Conservation (phyloP, 164 flowering plant species). For the Akebia trifoliata region DNA sequence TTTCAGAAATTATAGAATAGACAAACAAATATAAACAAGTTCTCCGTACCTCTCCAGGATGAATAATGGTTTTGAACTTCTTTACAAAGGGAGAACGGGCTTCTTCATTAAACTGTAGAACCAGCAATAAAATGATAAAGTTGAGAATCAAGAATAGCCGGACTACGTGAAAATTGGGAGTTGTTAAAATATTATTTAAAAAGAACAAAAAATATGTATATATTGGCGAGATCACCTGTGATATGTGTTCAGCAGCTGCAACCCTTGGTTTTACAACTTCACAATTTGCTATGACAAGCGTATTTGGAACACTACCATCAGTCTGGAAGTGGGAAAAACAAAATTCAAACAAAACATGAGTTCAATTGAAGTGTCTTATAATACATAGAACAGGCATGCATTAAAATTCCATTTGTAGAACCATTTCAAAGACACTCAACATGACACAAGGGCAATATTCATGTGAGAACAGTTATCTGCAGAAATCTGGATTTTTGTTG, state of each 20-base stretch:
- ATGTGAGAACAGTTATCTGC: too few relatives aligned
- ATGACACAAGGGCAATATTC: too few relatives aligned
- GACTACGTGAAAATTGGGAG: not conserved
- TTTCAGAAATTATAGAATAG: not conserved
- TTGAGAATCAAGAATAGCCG: too few relatives aligned
- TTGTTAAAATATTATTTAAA: not conserved
- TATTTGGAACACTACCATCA: slow-evolving; percentile 96
- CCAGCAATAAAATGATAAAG: not conserved
- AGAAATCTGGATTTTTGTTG: too few relatives aligned
- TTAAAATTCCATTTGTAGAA: not conserved
- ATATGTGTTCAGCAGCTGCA: slow-evolving; percentile 96
- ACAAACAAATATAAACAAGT: not conserved
- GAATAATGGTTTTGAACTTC: slow-evolving; percentile 92
- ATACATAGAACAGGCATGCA: not conserved
- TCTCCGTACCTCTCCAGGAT: slow-evolving; percentile 83
- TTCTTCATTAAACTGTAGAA: slow-evolving; percentile 87
- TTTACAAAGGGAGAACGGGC: slow-evolving; percentile 91
- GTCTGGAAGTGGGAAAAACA: slow-evolving; percentile 53
- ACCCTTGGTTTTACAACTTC: slow-evolving; percentile 95
- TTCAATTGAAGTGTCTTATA: not conserved
- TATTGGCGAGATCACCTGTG: slow-evolving; percentile 46
- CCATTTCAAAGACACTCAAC: not conserved
- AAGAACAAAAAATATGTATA: not conserved
- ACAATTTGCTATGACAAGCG: slow-evolving; percentile 89
- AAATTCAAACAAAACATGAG: not conserved